These are phyloP conservation scores for Oidiodendron maius DNA, from an alignment of 495 filamentous ascomycete species.

Conservation along the genomic window DNA sequence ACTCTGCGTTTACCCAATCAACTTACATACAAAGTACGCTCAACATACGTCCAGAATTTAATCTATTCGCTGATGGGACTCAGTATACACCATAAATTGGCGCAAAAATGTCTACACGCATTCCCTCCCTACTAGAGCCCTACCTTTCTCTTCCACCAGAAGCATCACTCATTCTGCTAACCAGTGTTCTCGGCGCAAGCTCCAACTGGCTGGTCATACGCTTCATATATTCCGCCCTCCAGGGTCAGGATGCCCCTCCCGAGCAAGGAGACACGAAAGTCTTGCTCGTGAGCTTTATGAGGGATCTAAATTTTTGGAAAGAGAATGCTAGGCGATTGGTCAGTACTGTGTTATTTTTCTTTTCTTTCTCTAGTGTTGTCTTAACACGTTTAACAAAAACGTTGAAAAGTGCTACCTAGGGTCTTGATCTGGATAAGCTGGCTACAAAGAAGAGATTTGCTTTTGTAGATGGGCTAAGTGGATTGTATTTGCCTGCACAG, in stretches of 20 bases:
- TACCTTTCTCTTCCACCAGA: slow-evolving; percentile 44
- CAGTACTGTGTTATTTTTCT: slow-evolving; percentile 21
- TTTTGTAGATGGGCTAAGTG: slow-evolving; percentile 68
- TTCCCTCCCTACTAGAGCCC: slow-evolving; percentile 63
- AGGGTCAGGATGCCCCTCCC: neutral
- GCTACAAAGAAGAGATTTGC: slow-evolving; percentile 50
- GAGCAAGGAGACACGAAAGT: slow-evolving; percentile 37
- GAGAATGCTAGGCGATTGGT: slow-evolving; percentile 55
- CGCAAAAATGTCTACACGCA: too few species aligned
- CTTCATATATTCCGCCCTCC: slow-evolving; percentile 53
- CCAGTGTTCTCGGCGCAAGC: slow-evolving; percentile 63
- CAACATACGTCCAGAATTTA: too few species aligned
- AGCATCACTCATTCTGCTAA: slow-evolving; percentile 63
- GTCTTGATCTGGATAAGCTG: slow-evolving; percentile 62
- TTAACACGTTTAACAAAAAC: slow-evolving; percentile 16
- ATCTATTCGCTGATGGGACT: too few species aligned
- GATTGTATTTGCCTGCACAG: slow-evolving; percentile 38
- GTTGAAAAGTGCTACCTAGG: slow-evolving; percentile 31
- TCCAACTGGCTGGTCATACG: slow-evolving; percentile 71
- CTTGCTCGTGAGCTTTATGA: slow-evolving; percentile 73
- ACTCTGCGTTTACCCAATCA: too few species aligned
- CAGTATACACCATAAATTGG: too few species aligned
- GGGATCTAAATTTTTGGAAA: slow-evolving; percentile 71
- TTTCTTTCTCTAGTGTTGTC: neutral
- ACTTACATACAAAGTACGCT: too few species aligned